Percentiles rank a stretch among this genome's conserved stretches.
phyloP scores from a whole-genome alignment of 768 basidiomycete species.

The Rhizopogon roseolus region DNA sequence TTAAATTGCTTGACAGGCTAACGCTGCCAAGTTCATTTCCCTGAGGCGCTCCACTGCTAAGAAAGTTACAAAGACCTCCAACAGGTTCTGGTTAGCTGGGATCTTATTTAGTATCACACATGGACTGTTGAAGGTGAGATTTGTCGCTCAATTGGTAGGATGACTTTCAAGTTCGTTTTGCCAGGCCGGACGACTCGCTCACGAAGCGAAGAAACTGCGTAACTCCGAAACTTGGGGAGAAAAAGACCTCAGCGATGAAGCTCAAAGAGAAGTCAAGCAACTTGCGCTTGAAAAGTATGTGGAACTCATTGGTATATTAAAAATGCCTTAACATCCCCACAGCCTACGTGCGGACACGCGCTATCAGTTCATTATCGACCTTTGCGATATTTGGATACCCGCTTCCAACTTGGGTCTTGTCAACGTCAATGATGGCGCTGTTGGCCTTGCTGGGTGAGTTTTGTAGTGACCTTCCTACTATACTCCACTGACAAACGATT shows the following conservation, averaged over 20 bases:
- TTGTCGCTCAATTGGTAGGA: background rate
- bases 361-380: slow-evolving; percentile 80
- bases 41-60: slow-evolving; percentile 57
- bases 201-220: slow-evolving; percentile 52
- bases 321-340: slow-evolving; percentile 8
- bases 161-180: background rate
- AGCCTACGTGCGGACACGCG: slow-evolving; percentile 64
- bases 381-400: slow-evolving; percentile 87
- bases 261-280: slow-evolving; percentile 61
- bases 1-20: slow-evolving; percentile 39
- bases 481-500: slow-evolving; percentile 3
- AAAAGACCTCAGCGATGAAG: slow-evolving; percentile 64
- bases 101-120: slow-evolving; percentile 77
- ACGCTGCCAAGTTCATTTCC: slow-evolving; percentile 59
- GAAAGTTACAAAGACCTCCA: slow-evolving; percentile 59
- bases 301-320: background rate
- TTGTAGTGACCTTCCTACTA: slow-evolving; percentile 4
- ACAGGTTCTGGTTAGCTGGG: slow-evolving; percentile 85
- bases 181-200: slow-evolving; percentile 58
- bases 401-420: slow-evolving; percentile 74
- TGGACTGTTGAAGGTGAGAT: slow-evolving; percentile 58
- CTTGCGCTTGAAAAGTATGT: slow-evolving; percentile 51
- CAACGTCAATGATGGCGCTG: slow-evolving; percentile 75
- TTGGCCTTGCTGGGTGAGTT: slow-evolving; percentile 82
- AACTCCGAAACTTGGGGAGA: slow-evolving; percentile 44